Conservation (phyloP, 2,329 filamentous ascomycete genomes). For the Colletotrichum sp. region DNA sequence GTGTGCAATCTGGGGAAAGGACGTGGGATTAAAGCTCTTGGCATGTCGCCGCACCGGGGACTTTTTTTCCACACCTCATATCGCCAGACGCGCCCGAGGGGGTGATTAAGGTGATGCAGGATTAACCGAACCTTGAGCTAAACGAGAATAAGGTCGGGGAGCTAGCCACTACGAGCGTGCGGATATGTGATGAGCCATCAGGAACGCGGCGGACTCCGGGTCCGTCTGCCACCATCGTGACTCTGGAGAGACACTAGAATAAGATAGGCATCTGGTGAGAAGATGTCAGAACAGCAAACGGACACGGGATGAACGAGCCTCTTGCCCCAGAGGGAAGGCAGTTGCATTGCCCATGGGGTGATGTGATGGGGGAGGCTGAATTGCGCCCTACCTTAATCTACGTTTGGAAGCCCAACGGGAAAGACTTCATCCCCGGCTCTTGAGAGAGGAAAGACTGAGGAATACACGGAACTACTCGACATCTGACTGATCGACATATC, state of each 20-base stretch:
- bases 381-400: background rate
- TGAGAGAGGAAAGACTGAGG: background rate
- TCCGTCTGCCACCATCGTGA: background rate
- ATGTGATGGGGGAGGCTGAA: background rate
- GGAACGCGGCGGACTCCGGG: background rate
- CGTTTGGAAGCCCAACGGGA: background rate
- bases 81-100: background rate
- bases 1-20: conserved; percentile 1
- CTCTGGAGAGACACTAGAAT: background rate
- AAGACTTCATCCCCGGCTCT: background rate
- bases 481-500: background rate
- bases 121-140: background rate
- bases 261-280: background rate
- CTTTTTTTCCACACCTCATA: background rate
- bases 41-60: background rate
- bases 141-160: background rate
- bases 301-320: background rate
- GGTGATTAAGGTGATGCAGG: background rate
- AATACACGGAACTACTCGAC: background rate
- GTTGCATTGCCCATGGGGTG: background rate
- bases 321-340: background rate
- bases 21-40: conserved; percentile 14
- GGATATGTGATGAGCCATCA: background rate
- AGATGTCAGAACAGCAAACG: background rate
- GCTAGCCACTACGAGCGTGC: background rate